Percentiles rank a stretch among this genome's conserved stretches.
Conservation (phyloP, 1,284 basidiomycete species). For the Gomphus sp. region DNA sequence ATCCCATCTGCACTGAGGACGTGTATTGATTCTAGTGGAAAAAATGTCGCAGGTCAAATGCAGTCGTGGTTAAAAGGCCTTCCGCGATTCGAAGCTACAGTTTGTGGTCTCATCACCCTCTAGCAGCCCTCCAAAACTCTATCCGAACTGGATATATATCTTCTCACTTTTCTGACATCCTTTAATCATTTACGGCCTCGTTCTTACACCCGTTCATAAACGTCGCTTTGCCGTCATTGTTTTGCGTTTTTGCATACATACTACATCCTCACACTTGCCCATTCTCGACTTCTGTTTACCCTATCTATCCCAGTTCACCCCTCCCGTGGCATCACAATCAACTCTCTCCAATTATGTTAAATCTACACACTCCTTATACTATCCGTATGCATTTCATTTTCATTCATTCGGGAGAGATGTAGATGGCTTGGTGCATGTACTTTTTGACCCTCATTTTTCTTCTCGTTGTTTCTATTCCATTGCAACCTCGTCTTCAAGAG, state of each 20-base stretch:
- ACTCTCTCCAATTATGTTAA: neutral
- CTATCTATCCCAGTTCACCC: neutral
- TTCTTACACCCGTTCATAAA: neutral
- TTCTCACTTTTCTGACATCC: neutral
- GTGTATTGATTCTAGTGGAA: neutral
- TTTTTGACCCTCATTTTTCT: neutral
- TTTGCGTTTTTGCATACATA: conserved; percentile 4
- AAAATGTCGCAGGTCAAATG: neutral
- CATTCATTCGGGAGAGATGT: neutral
- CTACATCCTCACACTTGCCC: neutral
- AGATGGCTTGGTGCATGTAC: conserved; percentile 3
- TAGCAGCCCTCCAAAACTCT: neutral
- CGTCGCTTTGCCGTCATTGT: neutral
- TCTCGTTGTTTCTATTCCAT: neutral
- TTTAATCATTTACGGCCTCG: neutral
- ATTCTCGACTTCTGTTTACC: neutral
- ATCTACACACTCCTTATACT: neutral
- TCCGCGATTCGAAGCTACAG: neutral
- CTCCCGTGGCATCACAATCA: neutral
- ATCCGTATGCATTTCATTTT: conserved; percentile 3
- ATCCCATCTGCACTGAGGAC: neutral
- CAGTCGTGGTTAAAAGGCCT: neutral
- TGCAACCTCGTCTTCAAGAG: neutral
- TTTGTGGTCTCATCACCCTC: neutral
- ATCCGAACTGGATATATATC: neutral